These are phyloP conservation scores for Ustulina deusta DNA, from an alignment of 2,329 filamentous ascomycete species.

Conservation along the genomic window DNA sequence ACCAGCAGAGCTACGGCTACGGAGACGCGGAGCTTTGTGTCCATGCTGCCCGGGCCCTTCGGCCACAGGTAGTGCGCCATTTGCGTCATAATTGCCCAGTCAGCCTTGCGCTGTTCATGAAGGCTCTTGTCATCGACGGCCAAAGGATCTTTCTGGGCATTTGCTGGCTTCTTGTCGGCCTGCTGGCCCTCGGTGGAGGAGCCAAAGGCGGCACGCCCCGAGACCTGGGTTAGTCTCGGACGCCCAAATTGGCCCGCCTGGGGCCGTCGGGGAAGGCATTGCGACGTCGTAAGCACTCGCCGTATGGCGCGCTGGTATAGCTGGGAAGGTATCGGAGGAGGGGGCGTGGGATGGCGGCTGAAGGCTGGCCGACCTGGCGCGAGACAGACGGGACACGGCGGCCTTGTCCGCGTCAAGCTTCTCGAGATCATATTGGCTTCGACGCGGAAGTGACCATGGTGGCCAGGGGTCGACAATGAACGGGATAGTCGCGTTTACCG, in stretches of 20 bases:
- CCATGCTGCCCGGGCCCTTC: conserved; percentile 78
- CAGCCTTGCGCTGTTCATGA: conserved; percentile 92
- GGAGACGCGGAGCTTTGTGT: conserved; percentile 85
- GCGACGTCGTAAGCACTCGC: conserved; percentile 44
- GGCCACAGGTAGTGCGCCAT: conserved; percentile 98
- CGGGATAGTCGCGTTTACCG: neutral
- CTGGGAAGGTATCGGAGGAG: neutral
- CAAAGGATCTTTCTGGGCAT: conserved; percentile 63
- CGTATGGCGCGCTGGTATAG: conserved; percentile 27
- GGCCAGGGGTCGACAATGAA: conserved; percentile 9
- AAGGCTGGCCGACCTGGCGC: conserved; percentile 37
- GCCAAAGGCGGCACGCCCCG: conserved; percentile 38
- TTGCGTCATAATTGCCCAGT: conserved; percentile 98
- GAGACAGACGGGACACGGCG: conserved; percentile 41
- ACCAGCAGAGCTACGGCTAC: conserved; percentile 86
- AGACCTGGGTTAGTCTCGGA: conserved; percentile 26
- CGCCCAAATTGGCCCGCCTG: conserved; percentile 19
- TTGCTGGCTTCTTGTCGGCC: conserved; percentile 4
- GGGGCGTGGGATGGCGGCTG: conserved; percentile 24
- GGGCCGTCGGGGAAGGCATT: conserved; percentile 39
- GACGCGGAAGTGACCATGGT: conserved; percentile 39
- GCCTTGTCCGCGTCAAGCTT: conserved; percentile 43
- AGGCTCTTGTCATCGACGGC: conserved; percentile 75
- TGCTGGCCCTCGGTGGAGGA: conserved; percentile 38
- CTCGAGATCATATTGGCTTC: conserved; percentile 45